Conservation (phyloP, 83 land plant species). For the Thuja plicata region DNA sequence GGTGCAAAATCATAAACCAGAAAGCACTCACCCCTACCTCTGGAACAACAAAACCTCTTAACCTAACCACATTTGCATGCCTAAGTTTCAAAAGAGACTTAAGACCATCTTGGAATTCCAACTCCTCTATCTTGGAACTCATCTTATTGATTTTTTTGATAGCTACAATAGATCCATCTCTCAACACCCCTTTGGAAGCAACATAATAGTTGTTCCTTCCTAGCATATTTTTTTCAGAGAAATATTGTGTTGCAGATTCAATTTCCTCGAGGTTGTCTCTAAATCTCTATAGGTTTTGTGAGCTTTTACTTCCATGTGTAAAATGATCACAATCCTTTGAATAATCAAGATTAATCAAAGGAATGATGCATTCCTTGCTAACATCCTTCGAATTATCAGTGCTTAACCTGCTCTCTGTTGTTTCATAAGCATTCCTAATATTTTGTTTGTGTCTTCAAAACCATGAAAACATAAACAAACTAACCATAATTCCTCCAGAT, state of each 20-base stretch:
- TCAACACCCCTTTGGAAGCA: constrained; percentile 66
- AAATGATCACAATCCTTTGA: constrained; percentile 58
- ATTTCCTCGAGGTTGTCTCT: constrained; percentile 78
- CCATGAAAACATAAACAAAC: constrained; percentile 39
- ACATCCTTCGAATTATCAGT: constrained; percentile 35
- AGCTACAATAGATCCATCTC: constrained; percentile 82
- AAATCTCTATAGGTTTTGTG: constrained; percentile 33
- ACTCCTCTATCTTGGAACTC: constrained; percentile 67
- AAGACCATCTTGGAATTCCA: constrained; percentile 69
- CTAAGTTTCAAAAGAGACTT: constrained; percentile 51
- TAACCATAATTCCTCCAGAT: constrained; percentile 25
- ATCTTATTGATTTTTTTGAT: constrained; percentile 65
- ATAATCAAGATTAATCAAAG: constrained; percentile 58
- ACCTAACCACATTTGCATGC: constrained; percentile 74
- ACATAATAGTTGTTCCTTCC: constrained; percentile 65
- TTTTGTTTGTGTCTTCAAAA: constrained; percentile 73
- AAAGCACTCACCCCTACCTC: constrained; percentile 82
- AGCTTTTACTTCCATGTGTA: constrained; percentile 19
- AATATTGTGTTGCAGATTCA: constrained; percentile 85
- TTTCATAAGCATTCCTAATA: constrained; percentile 47
- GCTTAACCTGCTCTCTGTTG: constrained; percentile 36
- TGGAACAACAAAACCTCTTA: constrained; percentile 85
- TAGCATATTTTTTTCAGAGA: constrained; percentile 78
- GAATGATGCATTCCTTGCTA: constrained; percentile 43
- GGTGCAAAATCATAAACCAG: constrained; percentile 79